These are phyloP conservation scores for Fusarium poae DNA, from an alignment of 2,329 filamentous ascomycete genomes.

Conservation along the genomic window DNA sequence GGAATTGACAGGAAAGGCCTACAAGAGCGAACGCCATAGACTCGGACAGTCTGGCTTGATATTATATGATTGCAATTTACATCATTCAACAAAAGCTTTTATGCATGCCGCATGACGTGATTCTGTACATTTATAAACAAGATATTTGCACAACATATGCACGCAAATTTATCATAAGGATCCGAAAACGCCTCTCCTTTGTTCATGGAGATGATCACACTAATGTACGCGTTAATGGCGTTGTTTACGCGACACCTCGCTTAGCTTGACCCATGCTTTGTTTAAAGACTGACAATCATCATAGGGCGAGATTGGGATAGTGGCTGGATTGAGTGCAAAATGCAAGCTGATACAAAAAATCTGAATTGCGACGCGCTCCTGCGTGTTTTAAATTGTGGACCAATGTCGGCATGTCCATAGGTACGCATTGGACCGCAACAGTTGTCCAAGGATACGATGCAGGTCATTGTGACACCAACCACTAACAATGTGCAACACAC, in stretches of 20 bases:
- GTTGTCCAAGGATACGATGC: conserved; percentile 8
- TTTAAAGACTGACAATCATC: conserved; percentile 1
- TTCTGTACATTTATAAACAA: not conserved
- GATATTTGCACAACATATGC: too few species aligned
- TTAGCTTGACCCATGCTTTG: conserved; percentile 1
- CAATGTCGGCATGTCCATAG: not conserved
- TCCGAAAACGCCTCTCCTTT: not conserved
- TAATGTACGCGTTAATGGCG: conserved; percentile 25
- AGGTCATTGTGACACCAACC: not conserved
- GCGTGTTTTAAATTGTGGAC: not conserved
- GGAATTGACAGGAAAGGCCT: conserved; percentile 40
- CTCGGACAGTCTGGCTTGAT: conserved; percentile 43
- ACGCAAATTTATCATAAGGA: not conserved
- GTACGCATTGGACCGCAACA: not conserved
- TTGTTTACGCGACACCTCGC: conserved; percentile 12
- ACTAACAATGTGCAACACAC: conserved; percentile 4
- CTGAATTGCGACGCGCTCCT: not conserved
- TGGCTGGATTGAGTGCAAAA: not conserved
- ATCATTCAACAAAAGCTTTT: conserved; percentile 1
- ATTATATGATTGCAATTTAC: conserved; percentile 40
- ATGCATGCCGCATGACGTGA: not conserved
- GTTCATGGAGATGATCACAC: not conserved
- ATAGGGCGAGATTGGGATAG: not conserved
- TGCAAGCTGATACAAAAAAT: not conserved
- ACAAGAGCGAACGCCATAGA: conserved; percentile 41